Evolutionary conservation across 495 filamentous ascomycete species (phyloP), one percentile per base, ranked within the genome.

Genomic region (Annulohypoxylon moriforme): DNA sequence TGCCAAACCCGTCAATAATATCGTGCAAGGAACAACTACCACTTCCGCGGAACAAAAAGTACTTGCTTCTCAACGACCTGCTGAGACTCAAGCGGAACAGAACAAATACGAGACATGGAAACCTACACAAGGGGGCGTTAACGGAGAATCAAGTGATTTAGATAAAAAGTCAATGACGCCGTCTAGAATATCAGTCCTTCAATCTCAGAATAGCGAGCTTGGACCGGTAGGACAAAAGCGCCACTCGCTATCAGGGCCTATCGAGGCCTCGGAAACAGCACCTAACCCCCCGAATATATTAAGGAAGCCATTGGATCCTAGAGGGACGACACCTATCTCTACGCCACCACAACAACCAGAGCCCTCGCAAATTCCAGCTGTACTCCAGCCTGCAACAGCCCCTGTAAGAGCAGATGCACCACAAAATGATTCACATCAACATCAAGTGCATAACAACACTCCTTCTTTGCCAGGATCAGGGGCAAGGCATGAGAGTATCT

Each of bases 101-200:
- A 74, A 65, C 50, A 72, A 71, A 49, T 79, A 78, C 40, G 74
- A 78, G 49, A 78, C 81, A 10, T 82, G 78, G 60, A 80, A 77
- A 22, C 77, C 81, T 6, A 38, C 72, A 0, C 67, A 64, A 6
- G 63, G 52, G 5, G 38, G 60, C 24, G 24, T 18, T 14, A 52
- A 52, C 3, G 68, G 73, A 22, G 69, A 53, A 33, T n/a, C 9
- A 16, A 65, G 67, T 14, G 63, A 58, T 29, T 11, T 47, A 11
- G 64, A 68, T 24, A 69, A 65, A 16, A 40, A 56, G 18, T 69
- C 75, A 1, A 65, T 74, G 53, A 40, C 29, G 14, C 55, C 68
- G 13, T 69, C 70, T 25, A 60, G 13, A 40, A 59, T 60, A 67
- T 77, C 59, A 34, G 61, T 72, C 24, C 72, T 75, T 38, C 67